Evolutionary conservation across 495 filamentous ascomycete genomes (phyloP).

Genomic region (Aspergillus bridgeri): DNA sequence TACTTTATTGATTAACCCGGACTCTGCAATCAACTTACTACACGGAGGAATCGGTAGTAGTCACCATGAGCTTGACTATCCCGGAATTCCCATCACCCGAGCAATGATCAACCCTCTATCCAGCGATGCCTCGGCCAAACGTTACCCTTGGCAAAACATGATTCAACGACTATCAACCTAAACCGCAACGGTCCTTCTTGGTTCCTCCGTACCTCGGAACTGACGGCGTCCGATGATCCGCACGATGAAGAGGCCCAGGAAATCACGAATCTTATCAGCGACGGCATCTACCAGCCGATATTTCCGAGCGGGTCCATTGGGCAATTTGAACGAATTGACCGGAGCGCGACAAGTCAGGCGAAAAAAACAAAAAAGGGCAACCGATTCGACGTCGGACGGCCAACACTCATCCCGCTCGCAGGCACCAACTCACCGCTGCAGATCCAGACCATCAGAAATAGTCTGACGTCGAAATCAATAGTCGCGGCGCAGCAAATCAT

Average conservation of each 20-base stretch:
- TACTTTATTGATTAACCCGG: no score
- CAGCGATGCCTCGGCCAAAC: not conserved
- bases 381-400: no score
- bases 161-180: not conserved
- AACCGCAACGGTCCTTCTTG: not conserved
- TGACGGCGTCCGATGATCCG: constrained; percentile 3
- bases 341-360: constrained; percentile 5
- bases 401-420: not conserved
- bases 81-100: not conserved
- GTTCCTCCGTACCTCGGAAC: constrained; percentile 2
- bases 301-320: constrained; percentile 1
- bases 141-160: not conserved
- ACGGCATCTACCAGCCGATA: constrained; percentile 3
- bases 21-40: no score
- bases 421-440: not conserved
- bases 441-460: not conserved
- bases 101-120: no score
- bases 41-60: no score
- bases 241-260: no score
- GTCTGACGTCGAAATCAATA: not conserved
- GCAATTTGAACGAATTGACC: not conserved
- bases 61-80: no score
- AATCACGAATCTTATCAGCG: constrained; percentile 5
- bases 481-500: not conserved
- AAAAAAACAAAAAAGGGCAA: no score